Percentiles rank a stretch among this genome's conserved stretches.
Conservation (phyloP, 495 filamentous ascomycete species). For the Penicillium nucicola region DNA sequence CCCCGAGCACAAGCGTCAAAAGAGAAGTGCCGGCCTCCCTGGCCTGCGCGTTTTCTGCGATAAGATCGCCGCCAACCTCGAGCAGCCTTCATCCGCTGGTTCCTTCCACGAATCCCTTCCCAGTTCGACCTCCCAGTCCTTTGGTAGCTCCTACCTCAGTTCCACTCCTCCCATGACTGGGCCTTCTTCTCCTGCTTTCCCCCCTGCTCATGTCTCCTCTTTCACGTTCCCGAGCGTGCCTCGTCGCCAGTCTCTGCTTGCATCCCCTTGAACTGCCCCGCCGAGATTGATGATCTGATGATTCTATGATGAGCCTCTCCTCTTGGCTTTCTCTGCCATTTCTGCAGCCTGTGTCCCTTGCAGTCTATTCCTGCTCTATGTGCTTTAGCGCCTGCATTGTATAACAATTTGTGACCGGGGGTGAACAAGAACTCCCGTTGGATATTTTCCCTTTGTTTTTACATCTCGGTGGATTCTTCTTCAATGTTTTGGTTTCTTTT, state of each 20-base stretch:
- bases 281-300: constrained; percentile 13
- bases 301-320: constrained; percentile 11
- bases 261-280: constrained; percentile 21
- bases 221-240: constrained; percentile 27
- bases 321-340: constrained; percentile 9
- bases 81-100: constrained; percentile 16
- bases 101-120: constrained; percentile 22
- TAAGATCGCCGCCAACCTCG: constrained; percentile 29
- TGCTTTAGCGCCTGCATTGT: constrained; percentile 30
- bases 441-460: constrained; percentile 13
- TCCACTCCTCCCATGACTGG: constrained; percentile 35
- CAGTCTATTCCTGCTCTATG: constrained; percentile 13
- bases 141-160: constrained; percentile 28
- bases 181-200: constrained; percentile 40
- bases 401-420: constrained; percentile 18
- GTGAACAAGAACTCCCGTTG: constrained; percentile 4
- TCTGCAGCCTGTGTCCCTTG: constrained; percentile 12
- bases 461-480: constrained; percentile 14
- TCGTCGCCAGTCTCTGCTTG: constrained; percentile 31
- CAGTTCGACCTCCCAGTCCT: constrained; percentile 30
- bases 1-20: constrained; percentile 31
- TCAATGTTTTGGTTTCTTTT: constrained; percentile 9
- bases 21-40: constrained; percentile 31
- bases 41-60: constrained; percentile 41
- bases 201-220: constrained; percentile 23